Conservation (phyloP, 2,329 filamentous ascomycete species). For the Xylaria sp. region DNA sequence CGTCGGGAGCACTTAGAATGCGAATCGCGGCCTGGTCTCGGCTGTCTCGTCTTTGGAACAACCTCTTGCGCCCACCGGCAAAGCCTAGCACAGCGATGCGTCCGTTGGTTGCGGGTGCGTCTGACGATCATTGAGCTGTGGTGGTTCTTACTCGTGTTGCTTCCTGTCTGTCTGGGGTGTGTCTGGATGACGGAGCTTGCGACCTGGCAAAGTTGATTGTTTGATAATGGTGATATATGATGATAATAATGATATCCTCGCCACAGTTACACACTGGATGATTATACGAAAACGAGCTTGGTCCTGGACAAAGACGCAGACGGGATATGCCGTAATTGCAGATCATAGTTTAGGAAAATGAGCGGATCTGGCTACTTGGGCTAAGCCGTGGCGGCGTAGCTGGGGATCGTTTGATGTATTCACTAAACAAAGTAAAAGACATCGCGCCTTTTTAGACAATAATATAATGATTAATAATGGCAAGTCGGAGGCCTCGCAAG, state of each 20-base stretch:
- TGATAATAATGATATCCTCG: not conserved
- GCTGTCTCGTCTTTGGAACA: constrained; percentile 67
- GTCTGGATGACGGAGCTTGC: constrained; percentile 40
- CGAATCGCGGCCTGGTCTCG: constrained; percentile 66
- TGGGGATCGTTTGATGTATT: not conserved
- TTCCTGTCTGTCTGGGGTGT: constrained; percentile 54
- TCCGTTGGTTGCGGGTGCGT: constrained; percentile 57
- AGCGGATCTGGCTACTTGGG: not conserved
- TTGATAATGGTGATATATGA: not conserved
- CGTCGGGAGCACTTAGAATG: constrained; percentile 71
- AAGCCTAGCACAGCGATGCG: constrained; percentile 58
- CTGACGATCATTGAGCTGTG: constrained; percentile 59
- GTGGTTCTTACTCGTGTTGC: constrained; percentile 60
- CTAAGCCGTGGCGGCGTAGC: no score
- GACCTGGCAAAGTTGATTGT: constrained; percentile 29
- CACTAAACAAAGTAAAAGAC: not conserved
- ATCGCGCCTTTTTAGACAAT: no score
- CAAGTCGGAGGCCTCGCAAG: no score
- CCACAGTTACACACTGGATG: not conserved
- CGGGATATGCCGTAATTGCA: constrained; percentile 11
- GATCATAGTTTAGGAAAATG: not conserved
- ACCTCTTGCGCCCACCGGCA: constrained; percentile 58
- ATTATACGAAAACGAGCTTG: not conserved
- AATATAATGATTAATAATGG: no score
- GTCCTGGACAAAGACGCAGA: not conserved